Base-by-base conservation (phyloP, 331 rosid species). In the Rosa hybrid region DNA sequence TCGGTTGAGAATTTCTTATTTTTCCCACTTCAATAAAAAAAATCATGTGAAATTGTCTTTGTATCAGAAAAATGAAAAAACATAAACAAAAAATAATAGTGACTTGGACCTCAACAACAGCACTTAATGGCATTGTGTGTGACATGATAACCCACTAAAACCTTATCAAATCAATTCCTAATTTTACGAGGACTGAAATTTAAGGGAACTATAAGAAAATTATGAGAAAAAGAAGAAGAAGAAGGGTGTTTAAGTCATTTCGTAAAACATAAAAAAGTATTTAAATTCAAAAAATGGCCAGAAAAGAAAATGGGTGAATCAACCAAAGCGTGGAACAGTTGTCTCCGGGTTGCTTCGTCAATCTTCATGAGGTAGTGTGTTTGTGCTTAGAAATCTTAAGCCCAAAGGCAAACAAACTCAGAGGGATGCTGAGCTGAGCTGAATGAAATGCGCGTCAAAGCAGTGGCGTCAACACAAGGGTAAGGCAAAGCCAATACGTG, bases 271-370 rank as follows among this genome's bases (percentile, higher is more conserved):
- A 23, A 10, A 4, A 23, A 23, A 23, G 67, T 23, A 5, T 23
- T 8, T n/a, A 27, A n/a, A 57, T 57, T 57, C 27, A 8, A 57
- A 21, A 57, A 10, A 8, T 5, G 25, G 25, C 62, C 23, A n/a
- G 11, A 20, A 3, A 25, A 23, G 65, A 21, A 60, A 27, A 27
- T 62, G 38, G 18, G 39, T 62, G 39, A 23, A 64, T 14, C n/a
- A 64, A 30, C 9, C n/a, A 42, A 78, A 16, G 62, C 45, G 34
- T 17, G 72, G 16, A 21, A 68, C 17, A 44, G 75, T 44, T 75
- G 81, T 42, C 67, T 74, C 73, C 8, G 14, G 5, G 77, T 74
- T 68, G 69, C 69, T 78, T 82, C 82, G 30, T 57, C 39, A 57
- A 21, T 27, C 14, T 57, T 8, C 6, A 44, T 44, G 10, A 44